phyloP scores from a whole-genome alignment of 768 basidiomycete species.

The Boletus rubropictus region DNA sequence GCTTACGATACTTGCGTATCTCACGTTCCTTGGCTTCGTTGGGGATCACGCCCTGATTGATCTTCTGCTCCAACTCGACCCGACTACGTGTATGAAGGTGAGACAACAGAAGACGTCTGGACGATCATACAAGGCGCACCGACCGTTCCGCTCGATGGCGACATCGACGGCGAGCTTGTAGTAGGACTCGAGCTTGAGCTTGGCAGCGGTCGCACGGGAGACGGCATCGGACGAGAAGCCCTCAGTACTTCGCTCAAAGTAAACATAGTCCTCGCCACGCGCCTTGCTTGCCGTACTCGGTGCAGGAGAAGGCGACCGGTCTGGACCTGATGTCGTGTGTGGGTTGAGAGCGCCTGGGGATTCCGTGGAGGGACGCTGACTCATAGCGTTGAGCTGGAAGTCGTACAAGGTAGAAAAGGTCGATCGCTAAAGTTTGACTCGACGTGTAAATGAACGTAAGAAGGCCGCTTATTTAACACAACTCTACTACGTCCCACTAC shows the following conservation, averaged over 20 bases:
- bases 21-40: constrained; percentile 86
- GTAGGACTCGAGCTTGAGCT: constrained; percentile 94
- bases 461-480: constrained; percentile 2
- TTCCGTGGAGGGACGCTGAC: constrained; percentile 28
- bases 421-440: constrained; percentile 11
- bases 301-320: constrained; percentile 28
- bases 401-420: neutral
- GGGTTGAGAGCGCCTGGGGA: constrained; percentile 20
- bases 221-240: constrained; percentile 83
- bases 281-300: constrained; percentile 28
- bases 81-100: constrained; percentile 46
- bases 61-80: constrained; percentile 81
- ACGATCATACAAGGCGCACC: constrained; percentile 43
- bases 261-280: constrained; percentile 67
- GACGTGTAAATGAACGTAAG: constrained; percentile 25
- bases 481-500: neutral
- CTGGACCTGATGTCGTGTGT: constrained; percentile 15
- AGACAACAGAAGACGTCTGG: neutral
- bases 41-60: constrained; percentile 65
- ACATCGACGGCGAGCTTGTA: constrained; percentile 98
- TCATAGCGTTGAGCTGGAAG: constrained; percentile 20
- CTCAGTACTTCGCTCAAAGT: constrained; percentile 83
- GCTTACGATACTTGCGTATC: constrained; percentile 78
- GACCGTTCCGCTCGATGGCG: constrained; percentile 90
- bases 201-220: constrained; percentile 87